phyloP scores from a whole-genome alignment of 768 basidiomycete genomes.

The Kwoniella sp. region DNA sequence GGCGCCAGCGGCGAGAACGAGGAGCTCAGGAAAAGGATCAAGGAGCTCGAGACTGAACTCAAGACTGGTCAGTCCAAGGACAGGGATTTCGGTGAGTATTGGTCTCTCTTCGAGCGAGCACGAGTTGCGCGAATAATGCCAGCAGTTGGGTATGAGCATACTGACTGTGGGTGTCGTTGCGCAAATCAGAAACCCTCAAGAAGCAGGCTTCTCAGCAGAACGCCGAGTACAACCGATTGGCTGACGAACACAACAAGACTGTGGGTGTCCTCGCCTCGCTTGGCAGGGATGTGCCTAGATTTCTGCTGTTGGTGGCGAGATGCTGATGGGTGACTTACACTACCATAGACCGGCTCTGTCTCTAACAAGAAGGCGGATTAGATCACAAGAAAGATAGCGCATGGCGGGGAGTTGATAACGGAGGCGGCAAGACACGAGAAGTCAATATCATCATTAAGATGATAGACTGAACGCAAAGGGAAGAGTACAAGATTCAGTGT shows the following conservation, averaged over 20 bases:
- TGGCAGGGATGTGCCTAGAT: background rate
- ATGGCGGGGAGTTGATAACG: no score
- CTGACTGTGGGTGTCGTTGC: background rate
- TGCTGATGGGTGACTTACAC: background rate
- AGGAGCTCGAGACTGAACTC: constrained; percentile 70
- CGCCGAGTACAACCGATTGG: constrained; percentile 78
- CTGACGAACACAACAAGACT: constrained; percentile 72
- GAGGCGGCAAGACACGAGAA: no score
- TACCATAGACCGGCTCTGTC: constrained; percentile 61
- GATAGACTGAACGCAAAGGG: no score
- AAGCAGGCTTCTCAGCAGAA: constrained; percentile 79
- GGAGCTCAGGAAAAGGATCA: constrained; percentile 65
- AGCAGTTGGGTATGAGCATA: background rate
- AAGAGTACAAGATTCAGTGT: no score
- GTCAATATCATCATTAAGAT: no score
- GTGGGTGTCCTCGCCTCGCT: constrained; percentile 34
- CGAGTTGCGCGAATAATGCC: background rate
- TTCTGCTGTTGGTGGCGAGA: background rate
- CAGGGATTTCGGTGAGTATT: constrained; percentile 67
- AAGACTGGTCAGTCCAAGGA: constrained; percentile 64
- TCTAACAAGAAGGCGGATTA: constrained; percentile 72
- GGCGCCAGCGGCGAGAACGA: constrained; percentile 46
- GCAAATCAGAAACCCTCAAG: constrained; percentile 69
- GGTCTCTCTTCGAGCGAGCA: background rate
- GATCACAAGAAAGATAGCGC: constrained; percentile 3